phyloP scores from a whole-genome alignment of 2,329 filamentous ascomycete species.

The Metarhizium rileyi region DNA sequence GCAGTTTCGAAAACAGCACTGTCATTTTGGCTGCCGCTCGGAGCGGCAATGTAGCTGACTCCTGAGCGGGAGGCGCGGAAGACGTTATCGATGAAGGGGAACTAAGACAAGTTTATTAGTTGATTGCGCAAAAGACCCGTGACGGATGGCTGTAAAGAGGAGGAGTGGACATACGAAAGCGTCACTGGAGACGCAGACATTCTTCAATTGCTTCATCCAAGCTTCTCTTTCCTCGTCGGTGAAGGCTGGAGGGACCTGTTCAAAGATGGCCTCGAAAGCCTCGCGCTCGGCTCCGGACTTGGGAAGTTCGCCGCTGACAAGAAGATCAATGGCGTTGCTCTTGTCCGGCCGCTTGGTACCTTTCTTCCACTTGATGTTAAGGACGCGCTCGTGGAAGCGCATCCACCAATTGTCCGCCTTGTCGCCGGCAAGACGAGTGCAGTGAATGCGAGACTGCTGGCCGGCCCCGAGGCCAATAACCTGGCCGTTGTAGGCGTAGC shows the following conservation, averaged over 20 bases:
- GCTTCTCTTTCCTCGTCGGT: conserved; percentile 72
- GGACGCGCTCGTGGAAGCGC: conserved; percentile 85
- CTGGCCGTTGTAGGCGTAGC: conserved; percentile 91
- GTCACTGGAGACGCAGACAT: conserved; percentile 85
- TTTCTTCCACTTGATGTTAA: conserved; percentile 92
- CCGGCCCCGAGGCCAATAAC: conserved; percentile 89
- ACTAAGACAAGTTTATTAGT: conserved; percentile 38
- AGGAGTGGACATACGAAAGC: conserved; percentile 68
- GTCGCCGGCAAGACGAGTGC: conserved; percentile 91
- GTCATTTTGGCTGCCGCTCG: conserved; percentile 83
- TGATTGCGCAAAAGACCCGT: neutral
- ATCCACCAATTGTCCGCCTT: conserved; percentile 99
- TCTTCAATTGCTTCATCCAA: conserved; percentile 73
- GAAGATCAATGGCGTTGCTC: conserved; percentile 93
- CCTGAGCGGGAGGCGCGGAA: conserved; percentile 84
- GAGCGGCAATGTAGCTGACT: conserved; percentile 91
- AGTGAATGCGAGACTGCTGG: conserved; percentile 97
- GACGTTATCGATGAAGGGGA: conserved; percentile 97
- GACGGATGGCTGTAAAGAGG: neutral
- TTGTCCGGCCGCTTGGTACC: conserved; percentile 94
- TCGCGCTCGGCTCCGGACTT: conserved; percentile 74
- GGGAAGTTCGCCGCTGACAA: conserved; percentile 84
- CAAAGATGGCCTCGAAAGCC: conserved; percentile 81
- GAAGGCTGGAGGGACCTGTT: conserved; percentile 77
- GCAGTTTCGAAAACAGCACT: conserved; percentile 75